A percentile compares a stretch with the other conserved stretches of the same genome.
These are phyloP conservation scores for Monosporascus sp. DNA, from an alignment of 2,329 filamentous ascomycete species.

Conservation along the genomic window DNA sequence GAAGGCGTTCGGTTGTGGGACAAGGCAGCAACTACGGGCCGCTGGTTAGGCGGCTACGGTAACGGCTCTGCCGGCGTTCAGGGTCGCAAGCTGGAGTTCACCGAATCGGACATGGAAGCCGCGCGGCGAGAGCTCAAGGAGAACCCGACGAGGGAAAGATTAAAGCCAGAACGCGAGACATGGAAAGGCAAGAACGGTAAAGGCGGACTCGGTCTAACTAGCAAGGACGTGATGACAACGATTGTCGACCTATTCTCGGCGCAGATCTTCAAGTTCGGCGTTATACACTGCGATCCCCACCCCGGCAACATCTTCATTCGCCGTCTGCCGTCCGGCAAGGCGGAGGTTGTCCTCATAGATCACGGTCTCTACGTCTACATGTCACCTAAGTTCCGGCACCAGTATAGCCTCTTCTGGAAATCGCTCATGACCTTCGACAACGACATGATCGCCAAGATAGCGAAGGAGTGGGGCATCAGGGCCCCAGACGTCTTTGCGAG, in stretches of 20 bases:
- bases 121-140: conserved; percentile 43
- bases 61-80: conserved; percentile 74
- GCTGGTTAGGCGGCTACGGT: conserved; percentile 75
- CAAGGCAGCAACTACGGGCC: conserved; percentile 70
- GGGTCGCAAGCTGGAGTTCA: conserved; percentile 54
- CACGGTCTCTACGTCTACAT: conserved; percentile 96
- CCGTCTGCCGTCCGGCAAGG: conserved; percentile 71
- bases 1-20: conserved; percentile 93
- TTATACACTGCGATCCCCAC: conserved; percentile 94
- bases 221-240: conserved; percentile 89
- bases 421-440: conserved; percentile 92
- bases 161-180: conserved; percentile 75
- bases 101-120: conserved; percentile 40
- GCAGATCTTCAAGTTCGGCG: conserved; percentile 96
- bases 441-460: conserved; percentile 66
- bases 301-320: conserved; percentile 97
- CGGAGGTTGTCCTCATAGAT: conserved; percentile 93
- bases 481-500: conserved; percentile 88
- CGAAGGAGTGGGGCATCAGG: conserved; percentile 78
- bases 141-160: conserved; percentile 48
- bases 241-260: conserved; percentile 97
- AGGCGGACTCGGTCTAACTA: conserved; percentile 77
- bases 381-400: conserved; percentile 72
- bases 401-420: conserved; percentile 93
- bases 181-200: conserved; percentile 70